A percentile compares a stretch with the other conserved stretches of the same genome.
phyloP scores from a whole-genome alignment of 2,329 filamentous ascomycete genomes.

The Aspergillus udagawae region DNA sequence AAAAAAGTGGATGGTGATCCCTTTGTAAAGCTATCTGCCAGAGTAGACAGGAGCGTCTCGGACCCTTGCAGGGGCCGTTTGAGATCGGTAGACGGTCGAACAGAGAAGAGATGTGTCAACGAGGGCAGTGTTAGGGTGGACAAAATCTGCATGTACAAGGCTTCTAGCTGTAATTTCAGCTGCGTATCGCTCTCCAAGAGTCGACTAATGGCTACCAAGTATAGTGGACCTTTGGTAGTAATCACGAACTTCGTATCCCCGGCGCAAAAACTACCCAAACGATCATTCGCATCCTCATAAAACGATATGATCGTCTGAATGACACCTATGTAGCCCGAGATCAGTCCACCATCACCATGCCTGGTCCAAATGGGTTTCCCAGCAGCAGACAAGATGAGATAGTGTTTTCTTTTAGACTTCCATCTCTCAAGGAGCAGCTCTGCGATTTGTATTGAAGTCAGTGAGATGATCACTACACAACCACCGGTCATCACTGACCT shows the following conservation, averaged over 20 bases:
- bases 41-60: conserved; percentile 81
- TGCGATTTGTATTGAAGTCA: conserved; percentile 6
- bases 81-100: conserved; percentile 90
- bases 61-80: conserved; percentile 87
- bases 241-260: conserved; percentile 82
- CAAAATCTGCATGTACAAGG: conserved; percentile 95
- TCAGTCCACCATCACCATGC: conserved; percentile 82
- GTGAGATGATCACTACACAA: conserved; percentile 9
- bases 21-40: conserved; percentile 90
- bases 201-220: conserved; percentile 88
- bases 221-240: conserved; percentile 77
- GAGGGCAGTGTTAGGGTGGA: conserved; percentile 89
- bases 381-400: conserved; percentile 90
- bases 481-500: conserved; percentile 36
- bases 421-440: conserved; percentile 62
- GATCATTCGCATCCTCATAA: conserved; percentile 76
- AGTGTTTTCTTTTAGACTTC: conserved; percentile 95
- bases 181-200: conserved; percentile 90
- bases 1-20: conserved; percentile 86
- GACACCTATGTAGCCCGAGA: conserved; percentile 91
- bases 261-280: conserved; percentile 79
- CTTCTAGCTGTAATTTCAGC: conserved; percentile 81
- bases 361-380: conserved; percentile 97
- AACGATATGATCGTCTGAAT: conserved; percentile 98
- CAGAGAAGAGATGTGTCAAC: conserved; percentile 79